Evolutionary conservation across 148 eudicot genomes (phyloP), one percentile per base, ranked within the genome.

Genomic region (Pouteria glomerata): DNA sequence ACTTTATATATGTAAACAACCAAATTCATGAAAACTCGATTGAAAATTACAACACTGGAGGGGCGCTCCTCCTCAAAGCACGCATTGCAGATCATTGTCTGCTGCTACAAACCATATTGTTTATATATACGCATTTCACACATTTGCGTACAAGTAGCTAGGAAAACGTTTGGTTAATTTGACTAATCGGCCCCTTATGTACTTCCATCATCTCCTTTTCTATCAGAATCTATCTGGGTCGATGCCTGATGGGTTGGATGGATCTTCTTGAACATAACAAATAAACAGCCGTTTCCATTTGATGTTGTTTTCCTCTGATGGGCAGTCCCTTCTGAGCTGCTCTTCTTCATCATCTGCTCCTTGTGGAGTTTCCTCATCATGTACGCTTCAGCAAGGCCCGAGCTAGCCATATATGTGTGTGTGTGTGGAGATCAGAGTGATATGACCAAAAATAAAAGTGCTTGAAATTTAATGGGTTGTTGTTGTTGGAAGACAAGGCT

Each of bases 301-400:
- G 8, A 5, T 14, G 16, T 39, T 19, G 66, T 16, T 35, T 14
- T 55, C 13, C 33, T 69, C 19, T 0, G 15, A 52, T 19, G 61
- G 12, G 24, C 30, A 41, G 29, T 37, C 15, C 3, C 21, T 16
- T 1, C 66, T 23, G 18, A 15, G 48, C 42, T n/a, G n/a, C n/a
- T n/a, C n/a, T n/a, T 13, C 68, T 41, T 63, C n/a, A 39, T 10
- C 57, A 67, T 30, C 44, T 67, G 48, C 42, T 67, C 70, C 70
- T 31, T 67, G 16, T 67, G 37, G 57, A 67, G 70, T 21, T 67
- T 48, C 23, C 70, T 18, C 70, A 67, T 67, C 57, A 50, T 23
- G 19, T 67, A 67, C 30, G 35, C 70, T 48, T 67, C 70, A 3
- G 70, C 70, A 50, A 67, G 70, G 31, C 57, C 0, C 30, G 57